These are phyloP conservation scores for Tylopilus microsporus DNA, from an alignment of 1,284 basidiomycete genomes.

Conservation along the genomic window DNA sequence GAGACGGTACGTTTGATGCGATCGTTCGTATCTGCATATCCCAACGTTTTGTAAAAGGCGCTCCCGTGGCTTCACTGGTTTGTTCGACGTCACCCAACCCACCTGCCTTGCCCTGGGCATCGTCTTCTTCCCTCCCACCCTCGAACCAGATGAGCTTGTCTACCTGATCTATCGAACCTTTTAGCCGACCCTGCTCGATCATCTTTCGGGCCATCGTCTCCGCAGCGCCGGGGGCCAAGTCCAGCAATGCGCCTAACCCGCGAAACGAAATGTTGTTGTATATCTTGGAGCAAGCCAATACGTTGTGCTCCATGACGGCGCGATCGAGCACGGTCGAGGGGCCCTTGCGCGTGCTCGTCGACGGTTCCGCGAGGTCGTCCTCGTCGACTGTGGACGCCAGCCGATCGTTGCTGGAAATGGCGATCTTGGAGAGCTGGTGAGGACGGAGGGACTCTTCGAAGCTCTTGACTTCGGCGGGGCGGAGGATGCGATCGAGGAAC, in stretches of 20 bases:
- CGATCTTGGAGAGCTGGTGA: constrained; percentile 90
- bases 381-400: constrained; percentile 61
- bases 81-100: constrained; percentile 83
- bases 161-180: constrained; percentile 91
- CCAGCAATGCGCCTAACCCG: constrained; percentile 80
- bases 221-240: constrained; percentile 80
- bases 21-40: constrained; percentile 84
- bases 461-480: constrained; percentile 80
- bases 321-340: constrained; percentile 95
- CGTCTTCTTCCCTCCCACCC: constrained; percentile 73
- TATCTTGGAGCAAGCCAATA: constrained; percentile 90
- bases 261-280: constrained; percentile 93
- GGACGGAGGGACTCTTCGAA: constrained; percentile 85
- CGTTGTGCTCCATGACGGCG: constrained; percentile 97
- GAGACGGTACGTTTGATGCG: constrained; percentile 66
- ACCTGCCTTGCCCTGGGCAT: constrained; percentile 87
- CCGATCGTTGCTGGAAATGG: constrained; percentile 72
- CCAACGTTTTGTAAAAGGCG: constrained; percentile 87
- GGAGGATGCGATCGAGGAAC: constrained; percentile 95
- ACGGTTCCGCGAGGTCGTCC: constrained; percentile 49
- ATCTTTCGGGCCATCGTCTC: constrained; percentile 93
- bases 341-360: constrained; percentile 70
- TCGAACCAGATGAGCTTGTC: constrained; percentile 91
- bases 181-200: constrained; percentile 91
- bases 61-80: constrained; percentile 80